Base-by-base conservation (phyloP, 225 moss, liverwort and hornwort genomes). In the Physcomitrellopsis africana region DNA sequence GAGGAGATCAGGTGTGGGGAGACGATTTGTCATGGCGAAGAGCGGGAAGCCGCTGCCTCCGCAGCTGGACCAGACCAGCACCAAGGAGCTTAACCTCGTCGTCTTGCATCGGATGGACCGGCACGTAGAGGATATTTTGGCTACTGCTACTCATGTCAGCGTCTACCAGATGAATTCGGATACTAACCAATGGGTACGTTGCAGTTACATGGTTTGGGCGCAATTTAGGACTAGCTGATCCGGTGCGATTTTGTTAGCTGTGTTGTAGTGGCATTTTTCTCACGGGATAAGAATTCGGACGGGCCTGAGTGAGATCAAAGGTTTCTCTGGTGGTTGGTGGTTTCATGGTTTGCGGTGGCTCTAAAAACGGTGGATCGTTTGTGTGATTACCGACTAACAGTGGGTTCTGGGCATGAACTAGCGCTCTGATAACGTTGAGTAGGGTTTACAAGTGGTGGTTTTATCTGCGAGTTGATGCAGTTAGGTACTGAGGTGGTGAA, bases 41-140 rank as follows among this genome's bases (percentile, higher is more conserved):
- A 96, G 90, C 80, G 91, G 91, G 47, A 94, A 93, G 81, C 96
- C 94, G 83, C 82, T 94, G 76, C 81, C 86, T 17, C 97, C 94
- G 81, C 91, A 93, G 88, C 84, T 97, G 84, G 97, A 97, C 80
- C 93, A 94, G 79, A 94, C 94, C 85, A 94, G 93, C 87, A 97
- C 97, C 43, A 91, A 92, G 80, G 97, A 97, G 90, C 89, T 97
- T 20, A 97, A 97, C 73, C 89, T 97, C 63, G 94, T 91, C 46
- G 97, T 97, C 75, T 71, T 97, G 77, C 97, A 97, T 83, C 91
- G 97, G 51, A 97, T 97, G 97, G 97, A 97, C 86, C 90, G 89
- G 11, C 86, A 92, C 61, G 94, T 97, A 20, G 97, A 97, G 80
- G 97, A 97, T 52, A 97, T 97, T 67, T 81, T 97, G 8, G 93